Evolutionary conservation across 1,284 basidiomycete genomes (phyloP).

Genomic region (Rhodotorula sp.): DNA sequence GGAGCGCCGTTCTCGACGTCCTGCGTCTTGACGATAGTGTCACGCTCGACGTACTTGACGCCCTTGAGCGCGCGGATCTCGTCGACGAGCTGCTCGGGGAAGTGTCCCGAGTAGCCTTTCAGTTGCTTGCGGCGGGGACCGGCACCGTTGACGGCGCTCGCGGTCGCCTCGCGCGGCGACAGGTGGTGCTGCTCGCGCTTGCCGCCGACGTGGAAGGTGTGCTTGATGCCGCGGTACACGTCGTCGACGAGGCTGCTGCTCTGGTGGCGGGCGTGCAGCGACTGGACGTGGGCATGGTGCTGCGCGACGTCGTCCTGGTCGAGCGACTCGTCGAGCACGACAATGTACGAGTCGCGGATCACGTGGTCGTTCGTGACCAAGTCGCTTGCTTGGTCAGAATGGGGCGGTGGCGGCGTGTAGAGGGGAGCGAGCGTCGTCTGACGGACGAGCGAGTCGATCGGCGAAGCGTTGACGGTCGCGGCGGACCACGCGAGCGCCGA

Average conservation of each 20-base stretch:
- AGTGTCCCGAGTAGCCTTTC: constrained; percentile 84
- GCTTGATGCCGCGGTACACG: constrained; percentile 59
- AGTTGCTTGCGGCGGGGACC: constrained; percentile 26
- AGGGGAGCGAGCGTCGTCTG: constrained; percentile 26
- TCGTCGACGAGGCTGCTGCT: constrained; percentile 8
- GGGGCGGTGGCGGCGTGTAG: constrained; percentile 28
- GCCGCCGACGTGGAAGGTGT: constrained; percentile 65
- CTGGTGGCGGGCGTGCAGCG: constrained; percentile 28
- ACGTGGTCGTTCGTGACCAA: constrained; percentile 37
- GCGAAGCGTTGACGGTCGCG: not conserved
- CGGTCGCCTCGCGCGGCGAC: too few relatives aligned
- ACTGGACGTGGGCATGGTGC: constrained; percentile 45
- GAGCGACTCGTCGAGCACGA: constrained; percentile 79
- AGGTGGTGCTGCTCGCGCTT: constrained; percentile 15
- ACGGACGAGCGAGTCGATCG: not conserved
- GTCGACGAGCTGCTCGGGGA: constrained; percentile 70
- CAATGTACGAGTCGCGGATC: constrained; percentile 62
- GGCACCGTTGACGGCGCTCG: not conserved
- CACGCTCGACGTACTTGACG: constrained; percentile 88
- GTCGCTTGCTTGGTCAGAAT: not conserved
- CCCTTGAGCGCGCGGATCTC: constrained; percentile 82
- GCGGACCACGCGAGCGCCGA: not conserved
- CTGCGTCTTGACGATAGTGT: constrained; percentile 70
- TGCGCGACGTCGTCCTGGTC: constrained; percentile 57
- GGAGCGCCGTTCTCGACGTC: constrained; percentile 72